Evolutionary conservation across 345 rosid species (phyloP), one percentile per base, ranked within the genome.

Genomic region (Microcos paniculata): DNA sequence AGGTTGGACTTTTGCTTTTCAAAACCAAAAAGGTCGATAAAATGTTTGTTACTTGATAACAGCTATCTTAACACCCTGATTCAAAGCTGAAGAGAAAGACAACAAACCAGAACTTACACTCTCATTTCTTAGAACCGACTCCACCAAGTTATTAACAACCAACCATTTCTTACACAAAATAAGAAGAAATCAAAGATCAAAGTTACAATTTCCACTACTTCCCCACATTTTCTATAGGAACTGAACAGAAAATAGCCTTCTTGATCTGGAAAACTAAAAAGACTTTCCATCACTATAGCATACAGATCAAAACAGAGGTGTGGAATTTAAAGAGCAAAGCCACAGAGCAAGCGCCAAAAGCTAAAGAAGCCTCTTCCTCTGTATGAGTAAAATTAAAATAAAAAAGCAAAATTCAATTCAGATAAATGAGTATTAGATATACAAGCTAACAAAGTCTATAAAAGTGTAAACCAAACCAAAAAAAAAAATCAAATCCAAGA

Each of bases 181-280:
- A 71, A 55, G 53, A 28, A 46, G 13, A 23, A 55, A 35, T 19
- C n/a, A 16, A 45, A 59, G 45, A 46, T 51, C 3, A 45, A 45
- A 59, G 6, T 45, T 59, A 11, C 16, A 63, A 15, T 26, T 11
- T 15, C 1, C 6, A 23, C 15, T 7, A 71, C 21, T 71, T 71
- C 16, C 62, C 45, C 23, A 14, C 18, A 19, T 71, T 72, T 45
- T 59, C 45, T 28, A 1, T 10, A 43, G 4, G 42, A 61, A 26
- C 7, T 42, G 30, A 73, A 73, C 51, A 73, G 26, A 59, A 73
- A 73, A 46, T 7, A 30, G 38, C 64, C 57, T 66, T 43, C 42
- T 69, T 69, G 26, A 49, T 28, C 72, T 51, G 73, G 45, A 51
- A 69, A 70, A n/a, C 21, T 70, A 31, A n/a, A 21, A 48, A 8